These are phyloP conservation scores for Aureobasidium sp. DNA, from an alignment of 2,329 filamentous ascomycete genomes.

Conservation along the genomic window DNA sequence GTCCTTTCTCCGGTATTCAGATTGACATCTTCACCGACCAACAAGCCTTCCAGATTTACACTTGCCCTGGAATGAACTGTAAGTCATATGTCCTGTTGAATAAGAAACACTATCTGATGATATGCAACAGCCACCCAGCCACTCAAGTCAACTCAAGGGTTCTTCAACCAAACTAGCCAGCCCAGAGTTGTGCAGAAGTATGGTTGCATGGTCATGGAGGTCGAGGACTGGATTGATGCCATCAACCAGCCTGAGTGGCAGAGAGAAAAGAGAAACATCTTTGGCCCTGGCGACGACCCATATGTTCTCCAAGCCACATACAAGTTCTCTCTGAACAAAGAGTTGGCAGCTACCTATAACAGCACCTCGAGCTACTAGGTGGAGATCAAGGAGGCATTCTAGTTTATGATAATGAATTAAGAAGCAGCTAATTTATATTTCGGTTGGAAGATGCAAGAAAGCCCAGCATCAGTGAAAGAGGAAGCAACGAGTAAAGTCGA, in stretches of 20 bases:
- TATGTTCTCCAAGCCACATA: conserved; percentile 41
- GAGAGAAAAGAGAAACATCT: conserved; percentile 49
- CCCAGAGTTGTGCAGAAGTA: conserved; percentile 63
- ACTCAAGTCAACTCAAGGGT: conserved; percentile 64
- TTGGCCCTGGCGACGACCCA: conserved; percentile 37
- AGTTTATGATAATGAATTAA: not conserved
- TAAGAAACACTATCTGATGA: conserved; percentile 14
- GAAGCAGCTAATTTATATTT: not conserved
- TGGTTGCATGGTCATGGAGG: conserved; percentile 84
- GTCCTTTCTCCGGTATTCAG: conserved; percentile 73
- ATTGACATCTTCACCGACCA: conserved; percentile 78
- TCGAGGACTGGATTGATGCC: conserved; percentile 87
- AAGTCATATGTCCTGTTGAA: conserved; percentile 36
- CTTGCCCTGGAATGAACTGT: conserved; percentile 71
- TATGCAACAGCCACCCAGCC: conserved; percentile 44
- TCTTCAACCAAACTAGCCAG: conserved; percentile 47
- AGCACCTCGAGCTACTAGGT: not conserved
- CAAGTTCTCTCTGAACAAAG: conserved; percentile 34
- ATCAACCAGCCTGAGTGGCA: conserved; percentile 91
- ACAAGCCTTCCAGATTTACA: conserved; percentile 82
- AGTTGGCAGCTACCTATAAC: conserved; percentile 18
- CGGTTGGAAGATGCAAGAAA: not conserved
- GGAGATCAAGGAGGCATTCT: not conserved
- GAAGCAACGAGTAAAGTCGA: not conserved
- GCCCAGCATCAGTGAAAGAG: not conserved